Conservation (phyloP, 208 protist species). For the Trypanosoma theileri region DNA sequence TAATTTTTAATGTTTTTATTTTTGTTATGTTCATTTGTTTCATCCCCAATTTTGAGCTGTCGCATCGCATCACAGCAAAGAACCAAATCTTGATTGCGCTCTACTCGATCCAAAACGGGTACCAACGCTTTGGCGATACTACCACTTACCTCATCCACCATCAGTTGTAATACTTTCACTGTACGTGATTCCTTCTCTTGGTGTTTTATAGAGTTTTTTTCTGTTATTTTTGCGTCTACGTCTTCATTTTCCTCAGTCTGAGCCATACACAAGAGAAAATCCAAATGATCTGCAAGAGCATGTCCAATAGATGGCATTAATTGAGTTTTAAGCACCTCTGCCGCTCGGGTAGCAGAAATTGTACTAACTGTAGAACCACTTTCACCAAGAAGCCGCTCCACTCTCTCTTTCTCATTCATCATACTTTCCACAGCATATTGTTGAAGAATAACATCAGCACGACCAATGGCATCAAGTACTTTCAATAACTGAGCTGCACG, state of each 20-base stretch:
- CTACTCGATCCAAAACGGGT: conserved; percentile 24
- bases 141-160: conserved; percentile 24
- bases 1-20: neutral
- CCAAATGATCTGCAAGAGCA: conserved; percentile 29
- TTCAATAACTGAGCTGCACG: conserved; percentile 48
- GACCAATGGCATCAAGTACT: conserved; percentile 65
- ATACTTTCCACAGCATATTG: conserved; percentile 46
- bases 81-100: conserved; percentile 36
- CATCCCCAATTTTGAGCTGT: conserved; percentile 33
- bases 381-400: conserved; percentile 28
- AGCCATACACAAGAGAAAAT: conserved; percentile 25
- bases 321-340: conserved; percentile 27
- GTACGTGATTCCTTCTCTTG: conserved; percentile 15
- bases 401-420: conserved; percentile 23
- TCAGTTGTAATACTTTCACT: conserved; percentile 14
- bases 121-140: conserved; percentile 11
- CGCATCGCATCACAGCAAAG: conserved; percentile 42
- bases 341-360: conserved; percentile 19
- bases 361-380: neutral
- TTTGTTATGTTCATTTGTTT: conserved; percentile 8
- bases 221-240: neutral
- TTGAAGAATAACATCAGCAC: conserved; percentile 54
- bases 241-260: neutral
- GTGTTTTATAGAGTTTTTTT: conserved; percentile 3
- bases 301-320: conserved; percentile 27